Conservation (phyloP, 805 yeast species). For the Sugiyamaella smithiae region DNA sequence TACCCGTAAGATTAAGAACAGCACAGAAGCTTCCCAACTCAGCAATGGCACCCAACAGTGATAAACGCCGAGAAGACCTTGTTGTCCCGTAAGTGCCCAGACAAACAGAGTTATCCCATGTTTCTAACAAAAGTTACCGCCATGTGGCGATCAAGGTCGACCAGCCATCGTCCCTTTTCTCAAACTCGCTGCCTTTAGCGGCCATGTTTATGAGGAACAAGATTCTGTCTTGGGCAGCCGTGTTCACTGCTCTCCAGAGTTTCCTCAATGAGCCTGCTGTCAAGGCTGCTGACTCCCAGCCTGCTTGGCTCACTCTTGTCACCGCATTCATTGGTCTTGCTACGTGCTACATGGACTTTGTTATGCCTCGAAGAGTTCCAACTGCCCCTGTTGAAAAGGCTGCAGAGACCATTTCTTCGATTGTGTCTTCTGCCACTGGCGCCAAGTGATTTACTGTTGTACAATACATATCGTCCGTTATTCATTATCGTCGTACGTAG, state of each 20-base stretch:
- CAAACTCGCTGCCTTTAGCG: slow-evolving; percentile 36
- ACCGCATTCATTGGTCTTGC: slow-evolving; percentile 34
- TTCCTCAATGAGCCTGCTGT: slow-evolving; percentile 33
- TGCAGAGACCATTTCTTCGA: slow-evolving; percentile 6
- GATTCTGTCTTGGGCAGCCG: slow-evolving; percentile 37
- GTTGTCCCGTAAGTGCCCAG: slow-evolving; percentile 32
- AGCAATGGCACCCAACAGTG: slow-evolving; percentile 22
- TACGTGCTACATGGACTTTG: slow-evolving; percentile 36
- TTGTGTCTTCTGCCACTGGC: slow-evolving; percentile 8
- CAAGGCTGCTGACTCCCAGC: slow-evolving; percentile 25
- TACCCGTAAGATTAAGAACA: background rate
- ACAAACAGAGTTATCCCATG: too few relatives aligned
- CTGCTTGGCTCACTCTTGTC: slow-evolving; percentile 31
- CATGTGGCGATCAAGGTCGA: slow-evolving; percentile 19
- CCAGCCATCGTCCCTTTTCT: slow-evolving; percentile 24
- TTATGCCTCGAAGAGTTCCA: slow-evolving; percentile 28
- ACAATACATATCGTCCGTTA: too few relatives aligned
- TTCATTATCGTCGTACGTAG: too few relatives aligned
- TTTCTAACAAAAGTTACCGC: slow-evolving; percentile 16
- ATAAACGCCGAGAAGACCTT: slow-evolving; percentile 30
- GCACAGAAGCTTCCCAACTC: background rate
- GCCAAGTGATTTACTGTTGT: background rate
- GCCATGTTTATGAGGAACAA: slow-evolving; percentile 39
- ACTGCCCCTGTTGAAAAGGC: slow-evolving; percentile 8
- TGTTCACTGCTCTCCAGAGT: slow-evolving; percentile 35